Conservation (phyloP, 371 early-diverging fungal genomes). For the Apophysomyces ossiformis region DNA sequence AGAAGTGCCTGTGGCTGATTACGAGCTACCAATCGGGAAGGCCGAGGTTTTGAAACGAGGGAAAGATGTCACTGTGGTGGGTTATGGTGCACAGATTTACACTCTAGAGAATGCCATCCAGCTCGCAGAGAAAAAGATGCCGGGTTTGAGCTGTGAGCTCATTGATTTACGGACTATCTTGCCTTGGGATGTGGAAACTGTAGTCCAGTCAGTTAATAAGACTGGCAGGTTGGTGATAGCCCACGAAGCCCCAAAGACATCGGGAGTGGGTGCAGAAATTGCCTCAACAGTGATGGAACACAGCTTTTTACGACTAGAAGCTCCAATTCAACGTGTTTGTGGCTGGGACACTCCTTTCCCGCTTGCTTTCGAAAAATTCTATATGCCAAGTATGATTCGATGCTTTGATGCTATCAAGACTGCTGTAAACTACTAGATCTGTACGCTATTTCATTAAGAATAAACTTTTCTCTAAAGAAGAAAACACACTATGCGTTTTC, state of each 20-base stretch:
- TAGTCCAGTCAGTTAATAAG: constrained; percentile 92
- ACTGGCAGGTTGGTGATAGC: constrained; percentile 94
- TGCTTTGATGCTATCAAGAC: constrained; percentile 89
- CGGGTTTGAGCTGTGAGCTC: constrained; percentile 90
- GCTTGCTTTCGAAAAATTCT: constrained; percentile 92
- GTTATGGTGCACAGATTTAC: constrained; percentile 96
- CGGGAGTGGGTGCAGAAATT: constrained; percentile 96
- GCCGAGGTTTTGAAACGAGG: constrained; percentile 93
- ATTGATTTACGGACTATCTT: constrained; percentile 93
- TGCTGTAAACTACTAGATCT: constrained; percentile 69
- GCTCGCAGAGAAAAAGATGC: constrained; percentile 85
- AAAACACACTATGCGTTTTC: too few relatives aligned
- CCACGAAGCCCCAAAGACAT: constrained; percentile 95
- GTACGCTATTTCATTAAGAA: background rate
- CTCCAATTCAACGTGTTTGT: constrained; percentile 86
- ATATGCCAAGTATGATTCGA: constrained; percentile 88
- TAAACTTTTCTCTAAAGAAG: background rate
- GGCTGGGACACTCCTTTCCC: constrained; percentile 98
- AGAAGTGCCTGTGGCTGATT: constrained; percentile 94
- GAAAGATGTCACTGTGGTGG: constrained; percentile 91
- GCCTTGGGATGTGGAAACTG: constrained; percentile 95
- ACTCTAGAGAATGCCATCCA: constrained; percentile 90
- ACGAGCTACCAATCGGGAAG: constrained; percentile 89
- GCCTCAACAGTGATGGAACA: constrained; percentile 90
- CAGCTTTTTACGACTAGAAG: constrained; percentile 83